These are phyloP conservation scores for Rhipidocladum racemiflorum DNA, from an alignment of 176 grass and related monocot species.

Conservation along the genomic window DNA sequence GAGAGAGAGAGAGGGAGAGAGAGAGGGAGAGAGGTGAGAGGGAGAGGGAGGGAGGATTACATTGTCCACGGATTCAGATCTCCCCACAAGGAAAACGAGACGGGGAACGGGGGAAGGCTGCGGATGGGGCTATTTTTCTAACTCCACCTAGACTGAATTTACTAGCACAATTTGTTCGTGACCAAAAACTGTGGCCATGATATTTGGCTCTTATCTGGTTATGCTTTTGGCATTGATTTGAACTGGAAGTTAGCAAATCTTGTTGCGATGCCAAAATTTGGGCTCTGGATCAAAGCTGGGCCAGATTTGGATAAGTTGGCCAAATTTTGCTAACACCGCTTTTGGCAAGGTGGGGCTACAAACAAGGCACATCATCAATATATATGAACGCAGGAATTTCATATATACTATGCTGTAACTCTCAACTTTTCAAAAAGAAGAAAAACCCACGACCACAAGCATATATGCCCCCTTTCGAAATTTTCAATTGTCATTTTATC, in stretches of 20 bases:
- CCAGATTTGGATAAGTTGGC: background rate
- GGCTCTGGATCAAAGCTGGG: background rate
- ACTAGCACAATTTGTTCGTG: too few relatives aligned
- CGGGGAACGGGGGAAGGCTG: background rate
- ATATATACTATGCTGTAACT: background rate
- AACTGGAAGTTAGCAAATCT: background rate
- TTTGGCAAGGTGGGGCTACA: conserved; percentile 14
- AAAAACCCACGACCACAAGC: background rate
- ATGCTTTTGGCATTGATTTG: background rate
- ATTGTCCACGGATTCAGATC: conserved; percentile 12
- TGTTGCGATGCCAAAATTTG: background rate
- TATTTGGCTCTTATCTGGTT: background rate
- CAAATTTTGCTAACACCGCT: background rate
- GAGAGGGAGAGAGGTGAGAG: background rate
- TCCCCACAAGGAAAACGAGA: background rate
- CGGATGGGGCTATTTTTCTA: too few relatives aligned
- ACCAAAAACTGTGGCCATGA: background rate
- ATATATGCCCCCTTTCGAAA: background rate
- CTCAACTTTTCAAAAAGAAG: background rate
- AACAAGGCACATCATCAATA: background rate
- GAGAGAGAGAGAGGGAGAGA: background rate
- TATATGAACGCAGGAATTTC: background rate
- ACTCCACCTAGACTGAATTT: too few relatives aligned
- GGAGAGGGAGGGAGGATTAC: too few relatives aligned
- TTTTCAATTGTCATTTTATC: background rate